These are phyloP conservation scores for Pichia sp. DNA, from an alignment of 1,139 yeast genomes.

Conservation along the genomic window DNA sequence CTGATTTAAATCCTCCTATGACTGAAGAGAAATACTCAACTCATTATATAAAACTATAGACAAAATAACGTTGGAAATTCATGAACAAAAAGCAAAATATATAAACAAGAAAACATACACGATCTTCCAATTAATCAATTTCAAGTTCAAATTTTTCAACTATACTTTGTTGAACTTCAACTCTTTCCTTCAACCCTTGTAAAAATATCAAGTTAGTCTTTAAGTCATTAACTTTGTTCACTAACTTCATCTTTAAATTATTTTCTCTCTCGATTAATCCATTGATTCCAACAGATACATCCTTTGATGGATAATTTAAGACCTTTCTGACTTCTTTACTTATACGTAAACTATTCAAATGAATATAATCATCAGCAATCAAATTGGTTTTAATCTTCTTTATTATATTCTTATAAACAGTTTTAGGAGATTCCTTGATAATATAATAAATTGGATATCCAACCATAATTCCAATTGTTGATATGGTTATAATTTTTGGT, in stretches of 20 bases:
- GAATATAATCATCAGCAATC: conserved; percentile 65
- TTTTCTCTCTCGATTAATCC: conserved; percentile 57
- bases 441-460: conserved; percentile 55
- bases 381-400: conserved; percentile 60
- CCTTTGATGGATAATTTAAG: conserved; percentile 73
- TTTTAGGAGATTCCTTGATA: conserved; percentile 76
- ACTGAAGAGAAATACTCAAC: not conserved
- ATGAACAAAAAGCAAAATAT: not conserved
- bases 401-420: conserved; percentile 79
- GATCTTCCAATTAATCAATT: conserved; percentile 5
- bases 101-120: not conserved
- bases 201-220: conserved; percentile 57
- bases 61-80: not conserved
- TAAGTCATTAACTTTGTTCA: conserved; percentile 50
- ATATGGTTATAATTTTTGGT: conserved; percentile 32
- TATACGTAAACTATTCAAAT: conserved; percentile 68
- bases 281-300: conserved; percentile 73
- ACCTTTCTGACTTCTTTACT: conserved; percentile 80
- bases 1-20: no score
- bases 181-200: conserved; percentile 34
- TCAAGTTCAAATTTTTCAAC: conserved; percentile 15
- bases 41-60: not conserved
- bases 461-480: conserved; percentile 48
- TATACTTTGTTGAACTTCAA: conserved; percentile 34
- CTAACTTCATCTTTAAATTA: conserved; percentile 51